These are phyloP conservation scores for Aspergillus ustus DNA, from an alignment of 2,329 filamentous ascomycete genomes.

Conservation along the genomic window DNA sequence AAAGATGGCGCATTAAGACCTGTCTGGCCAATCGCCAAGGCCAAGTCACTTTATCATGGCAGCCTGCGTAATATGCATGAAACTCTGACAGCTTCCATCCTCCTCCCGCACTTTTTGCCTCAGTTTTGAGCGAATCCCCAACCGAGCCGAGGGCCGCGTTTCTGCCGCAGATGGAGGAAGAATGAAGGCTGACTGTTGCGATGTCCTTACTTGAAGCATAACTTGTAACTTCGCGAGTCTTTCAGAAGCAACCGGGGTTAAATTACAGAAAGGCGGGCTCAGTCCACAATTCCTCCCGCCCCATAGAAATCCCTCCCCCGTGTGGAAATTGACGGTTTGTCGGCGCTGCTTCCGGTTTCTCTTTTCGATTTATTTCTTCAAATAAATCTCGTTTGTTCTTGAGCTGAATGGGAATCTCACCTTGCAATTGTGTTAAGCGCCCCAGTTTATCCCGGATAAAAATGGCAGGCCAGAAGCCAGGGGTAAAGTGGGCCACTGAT, in stretches of 20 bases:
- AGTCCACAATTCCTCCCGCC: neutral
- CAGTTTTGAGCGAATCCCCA: neutral
- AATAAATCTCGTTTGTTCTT: neutral
- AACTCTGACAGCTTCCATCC: neutral
- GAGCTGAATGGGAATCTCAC: neutral
- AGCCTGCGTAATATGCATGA: slow-evolving; percentile 5
- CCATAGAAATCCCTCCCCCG: neutral
- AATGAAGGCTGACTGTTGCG: neutral
- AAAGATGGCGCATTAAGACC: slow-evolving; percentile 20
- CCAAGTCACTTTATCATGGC: neutral
- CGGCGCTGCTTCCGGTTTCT: neutral
- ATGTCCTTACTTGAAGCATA: neutral
- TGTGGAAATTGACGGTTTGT: neutral
- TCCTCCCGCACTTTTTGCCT: neutral
- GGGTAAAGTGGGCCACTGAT: slow-evolving; percentile 18
- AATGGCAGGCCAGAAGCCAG: slow-evolving; percentile 23
- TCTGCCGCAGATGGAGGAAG: neutral
- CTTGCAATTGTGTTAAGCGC: neutral
- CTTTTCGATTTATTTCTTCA: neutral
- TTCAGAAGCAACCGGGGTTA: slow-evolving; percentile 1
- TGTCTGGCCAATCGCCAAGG: slow-evolving; percentile 17
- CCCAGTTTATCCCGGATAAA: slow-evolving; percentile 15
- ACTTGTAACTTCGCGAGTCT: neutral
- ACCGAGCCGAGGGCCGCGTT: neutral
- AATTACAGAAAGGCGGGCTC: neutral